These are phyloP conservation scores for Heliamphora pulchella DNA, from an alignment of 179 eudicot genomes.

Conservation along the genomic window DNA sequence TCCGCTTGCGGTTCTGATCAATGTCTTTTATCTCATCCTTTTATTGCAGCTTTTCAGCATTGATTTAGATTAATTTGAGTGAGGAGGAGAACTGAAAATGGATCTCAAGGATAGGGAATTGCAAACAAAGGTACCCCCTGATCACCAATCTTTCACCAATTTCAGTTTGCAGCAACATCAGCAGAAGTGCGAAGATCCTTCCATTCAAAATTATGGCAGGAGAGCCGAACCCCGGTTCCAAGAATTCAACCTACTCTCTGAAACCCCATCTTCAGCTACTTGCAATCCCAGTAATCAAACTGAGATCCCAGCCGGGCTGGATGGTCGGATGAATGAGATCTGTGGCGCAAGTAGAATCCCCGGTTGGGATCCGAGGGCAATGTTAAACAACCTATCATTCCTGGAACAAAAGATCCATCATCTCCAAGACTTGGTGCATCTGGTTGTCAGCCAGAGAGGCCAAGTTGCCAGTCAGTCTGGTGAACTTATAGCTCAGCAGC, in stretches of 20 bases:
- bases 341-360: slow-evolving; percentile 26
- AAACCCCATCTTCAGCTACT: slow-evolving; percentile 19
- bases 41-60: not conserved
- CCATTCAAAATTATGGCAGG: slow-evolving; percentile 33
- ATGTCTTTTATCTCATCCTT: not conserved
- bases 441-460: slow-evolving; percentile 42
- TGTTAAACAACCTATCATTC: slow-evolving; percentile 72
- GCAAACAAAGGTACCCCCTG: slow-evolving; percentile 27
- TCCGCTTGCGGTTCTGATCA: not conserved
- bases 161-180: slow-evolving; percentile 33
- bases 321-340: slow-evolving; percentile 30
- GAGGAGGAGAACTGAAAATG: slow-evolving; percentile 22
- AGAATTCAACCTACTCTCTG: slow-evolving; percentile 36
- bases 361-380: slow-evolving; percentile 70
- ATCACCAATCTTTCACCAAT: slow-evolving; percentile 28
- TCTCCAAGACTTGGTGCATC: slow-evolving; percentile 68
- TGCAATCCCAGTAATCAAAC: slow-evolving; percentile 26
- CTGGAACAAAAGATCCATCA: slow-evolving; percentile 83
- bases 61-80: not conserved
- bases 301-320: slow-evolving; percentile 32
- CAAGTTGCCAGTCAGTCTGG: slow-evolving; percentile 35
- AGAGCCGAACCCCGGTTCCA: slow-evolving; percentile 34
- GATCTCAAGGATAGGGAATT: slow-evolving; percentile 39
- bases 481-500: slow-evolving; percentile 67
- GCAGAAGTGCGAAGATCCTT: slow-evolving; percentile 47